Evolutionary conservation across 805 yeast genomes (phyloP).

Genomic region (Ogataea ganodermae): DNA sequence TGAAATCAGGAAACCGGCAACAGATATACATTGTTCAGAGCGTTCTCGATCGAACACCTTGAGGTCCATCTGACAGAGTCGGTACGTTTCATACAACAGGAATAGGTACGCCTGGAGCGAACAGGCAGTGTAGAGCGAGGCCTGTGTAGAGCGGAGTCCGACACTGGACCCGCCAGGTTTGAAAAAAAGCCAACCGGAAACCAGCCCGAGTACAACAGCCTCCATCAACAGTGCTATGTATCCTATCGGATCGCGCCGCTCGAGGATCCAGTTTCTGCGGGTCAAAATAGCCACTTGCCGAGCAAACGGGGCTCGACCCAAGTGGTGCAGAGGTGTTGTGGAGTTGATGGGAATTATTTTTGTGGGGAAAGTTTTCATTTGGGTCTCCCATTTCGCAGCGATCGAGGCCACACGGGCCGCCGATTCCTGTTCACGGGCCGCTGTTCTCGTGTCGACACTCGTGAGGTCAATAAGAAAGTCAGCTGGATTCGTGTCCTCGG

Average conservation of each 20-base stretch:
- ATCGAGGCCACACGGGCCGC: slow-evolving; percentile 37
- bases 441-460: slow-evolving; percentile 52
- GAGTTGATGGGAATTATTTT: not conserved
- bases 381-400: slow-evolving; percentile 40
- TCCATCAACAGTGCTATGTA: slow-evolving; percentile 44
- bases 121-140: slow-evolving; percentile 52
- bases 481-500: slow-evolving; percentile 58
- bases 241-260: slow-evolving; percentile 54
- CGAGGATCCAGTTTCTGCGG: slow-evolving; percentile 46
- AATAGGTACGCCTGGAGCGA: slow-evolving; percentile 59
- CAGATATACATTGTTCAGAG: slow-evolving; percentile 65
- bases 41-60: slow-evolving; percentile 66
- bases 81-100: slow-evolving; percentile 57
- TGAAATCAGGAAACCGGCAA: slow-evolving; percentile 65
- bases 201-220: slow-evolving; percentile 51
- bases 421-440: slow-evolving; percentile 38
- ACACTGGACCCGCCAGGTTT: slow-evolving; percentile 59
- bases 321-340: slow-evolving; percentile 18
- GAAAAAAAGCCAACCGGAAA: slow-evolving; percentile 78
- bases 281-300: slow-evolving; percentile 48
- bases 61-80: slow-evolving; percentile 57
- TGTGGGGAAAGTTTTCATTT: slow-evolving; percentile 19
- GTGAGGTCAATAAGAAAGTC: slow-evolving; percentile 60
- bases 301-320: slow-evolving; percentile 39
- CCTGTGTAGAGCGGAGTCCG: slow-evolving; percentile 64